Conservation (phyloP, 176 grass and related monocot species). For the Puya raimondii region DNA sequence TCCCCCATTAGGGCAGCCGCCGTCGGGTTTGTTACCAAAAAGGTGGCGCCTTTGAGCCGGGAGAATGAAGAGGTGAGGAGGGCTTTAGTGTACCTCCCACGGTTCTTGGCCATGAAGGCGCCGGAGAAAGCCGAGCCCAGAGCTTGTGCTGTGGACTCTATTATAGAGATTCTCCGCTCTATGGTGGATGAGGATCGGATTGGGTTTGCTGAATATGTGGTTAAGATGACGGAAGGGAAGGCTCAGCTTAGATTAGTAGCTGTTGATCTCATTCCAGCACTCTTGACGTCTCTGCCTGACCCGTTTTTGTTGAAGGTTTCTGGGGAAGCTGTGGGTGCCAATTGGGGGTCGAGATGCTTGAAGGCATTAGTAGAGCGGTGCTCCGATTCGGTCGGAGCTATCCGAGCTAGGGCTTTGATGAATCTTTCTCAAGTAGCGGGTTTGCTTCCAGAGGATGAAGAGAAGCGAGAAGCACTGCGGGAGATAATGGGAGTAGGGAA, state of each 20-base stretch:
- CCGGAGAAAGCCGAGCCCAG: constrained; percentile 70
- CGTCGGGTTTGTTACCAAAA: constrained; percentile 51
- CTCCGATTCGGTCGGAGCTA: constrained; percentile 42
- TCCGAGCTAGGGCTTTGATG: constrained; percentile 61
- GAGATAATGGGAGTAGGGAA: constrained; percentile 35
- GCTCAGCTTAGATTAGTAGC: constrained; percentile 54
- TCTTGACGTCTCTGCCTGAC: constrained; percentile 32
- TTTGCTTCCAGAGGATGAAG: constrained; percentile 39
- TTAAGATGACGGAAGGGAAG: constrained; percentile 62
- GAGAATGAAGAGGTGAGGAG: constrained; percentile 58
- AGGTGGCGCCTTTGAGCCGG: constrained; percentile 45
- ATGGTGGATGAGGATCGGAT: constrained; percentile 32
- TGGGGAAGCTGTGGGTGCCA: constrained; percentile 7
- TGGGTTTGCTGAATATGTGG: constrained; percentile 38
- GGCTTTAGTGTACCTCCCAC: constrained; percentile 47
- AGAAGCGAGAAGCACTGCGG: constrained; percentile 27
- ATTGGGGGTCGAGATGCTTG: constrained; percentile 49
- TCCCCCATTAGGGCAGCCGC: constrained; percentile 25
- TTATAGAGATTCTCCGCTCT: constrained; percentile 41
- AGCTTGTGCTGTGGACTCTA: constrained; percentile 59
- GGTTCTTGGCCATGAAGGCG: constrained; percentile 57
- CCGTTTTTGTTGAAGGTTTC: constrained; percentile 14
- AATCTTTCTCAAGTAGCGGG: constrained; percentile 60
- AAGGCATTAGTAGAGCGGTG: constrained; percentile 58
- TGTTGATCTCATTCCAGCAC: constrained; percentile 60